Evolutionary conservation across 306 rosid genomes (phyloP), one percentile per base, ranked within the genome.

Genomic region (Carpinus fangiana): DNA sequence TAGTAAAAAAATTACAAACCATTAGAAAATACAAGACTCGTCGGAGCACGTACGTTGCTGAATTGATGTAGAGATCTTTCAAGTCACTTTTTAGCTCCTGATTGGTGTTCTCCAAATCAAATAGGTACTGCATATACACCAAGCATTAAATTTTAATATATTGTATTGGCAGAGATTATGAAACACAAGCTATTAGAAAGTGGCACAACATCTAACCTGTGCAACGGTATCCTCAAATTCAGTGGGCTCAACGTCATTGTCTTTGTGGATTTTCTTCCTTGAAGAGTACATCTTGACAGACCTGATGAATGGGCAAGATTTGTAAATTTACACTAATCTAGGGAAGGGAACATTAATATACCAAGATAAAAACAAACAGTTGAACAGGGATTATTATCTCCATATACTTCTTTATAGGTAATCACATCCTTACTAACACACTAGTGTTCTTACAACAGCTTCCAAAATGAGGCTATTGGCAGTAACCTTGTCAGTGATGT

Each of bases 101-200:
- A 75, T 85, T 90, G 45, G 94, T 90, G 75, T 92, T 92, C 76
- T 92, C 97, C 91, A 92, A 88, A 79, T 92, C 94, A 79, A 92
- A 92, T 0, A 92, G 77, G 54, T 86, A 70, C 97, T 92, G 82
- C 80, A 82, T 5, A 70, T 17, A 46, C 3, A 81, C 66, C 57
- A 75, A 77, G 38, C 47, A 20, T 14, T 11, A 5, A 26, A 3
- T 59, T 11, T 80, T 47, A 48, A 53, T 23, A 26, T 2, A 72
- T 43, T 56, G 8, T 0, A 46, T 17, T 18, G 31, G 18, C 36
- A 16, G 43, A 57, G 31, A 66, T 12, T 34, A 54, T 18, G 17
- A 48, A 43, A 11, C 26, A 23, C 12, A 1, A 12, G 47, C 10
- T 0, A 46, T 17, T 2, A 5, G 7, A 48, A 7, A 57, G 21